Evolutionary conservation across 768 basidiomycete genomes (phyloP).

Genomic region (Trametes sanguinea): DNA sequence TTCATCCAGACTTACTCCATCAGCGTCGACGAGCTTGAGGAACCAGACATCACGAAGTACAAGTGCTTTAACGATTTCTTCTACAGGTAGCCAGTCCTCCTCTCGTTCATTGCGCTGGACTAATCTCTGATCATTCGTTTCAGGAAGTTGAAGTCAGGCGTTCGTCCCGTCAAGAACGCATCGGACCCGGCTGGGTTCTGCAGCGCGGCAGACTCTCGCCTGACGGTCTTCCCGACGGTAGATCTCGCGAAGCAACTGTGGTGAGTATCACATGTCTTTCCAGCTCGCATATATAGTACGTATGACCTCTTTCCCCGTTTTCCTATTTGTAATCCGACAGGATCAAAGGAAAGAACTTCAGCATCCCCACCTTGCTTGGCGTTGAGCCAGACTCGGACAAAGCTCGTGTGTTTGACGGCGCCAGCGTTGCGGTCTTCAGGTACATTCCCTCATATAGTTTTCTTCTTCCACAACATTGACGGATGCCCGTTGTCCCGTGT

Average conservation of each 20-base stretch:
- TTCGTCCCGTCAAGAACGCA: constrained; percentile 60
- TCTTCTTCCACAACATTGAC: not conserved
- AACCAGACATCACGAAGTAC: constrained; percentile 65
- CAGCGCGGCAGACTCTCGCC: constrained; percentile 71
- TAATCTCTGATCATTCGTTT: not conserved
- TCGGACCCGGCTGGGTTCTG: constrained; percentile 55
- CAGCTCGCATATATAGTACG: too few relatives aligned
- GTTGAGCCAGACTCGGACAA: constrained; percentile 45
- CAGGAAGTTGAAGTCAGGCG: constrained; percentile 57
- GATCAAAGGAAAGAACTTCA: constrained; percentile 75
- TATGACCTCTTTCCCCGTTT: too few relatives aligned
- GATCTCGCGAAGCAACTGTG: constrained; percentile 68
- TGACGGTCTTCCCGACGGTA: constrained; percentile 66
- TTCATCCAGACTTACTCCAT: constrained; percentile 61
- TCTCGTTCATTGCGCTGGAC: not conserved
- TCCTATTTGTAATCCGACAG: constrained; percentile 26
- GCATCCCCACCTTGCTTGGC: constrained; percentile 59
- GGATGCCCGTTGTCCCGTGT: not conserved
- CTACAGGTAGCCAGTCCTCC: constrained; percentile 42
- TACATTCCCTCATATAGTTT: not conserved
- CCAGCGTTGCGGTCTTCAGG: constrained; percentile 66
- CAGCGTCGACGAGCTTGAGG: constrained; percentile 56
- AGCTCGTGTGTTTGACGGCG: constrained; percentile 43
- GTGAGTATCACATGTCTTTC: constrained; percentile 36
- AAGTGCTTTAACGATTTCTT: constrained; percentile 81